Percentiles rank a stretch among this genome's conserved stretches.
phyloP scores from a whole-genome alignment of 192 early-diverging fungal genomes.

The Chytriomyces hyalinus region DNA sequence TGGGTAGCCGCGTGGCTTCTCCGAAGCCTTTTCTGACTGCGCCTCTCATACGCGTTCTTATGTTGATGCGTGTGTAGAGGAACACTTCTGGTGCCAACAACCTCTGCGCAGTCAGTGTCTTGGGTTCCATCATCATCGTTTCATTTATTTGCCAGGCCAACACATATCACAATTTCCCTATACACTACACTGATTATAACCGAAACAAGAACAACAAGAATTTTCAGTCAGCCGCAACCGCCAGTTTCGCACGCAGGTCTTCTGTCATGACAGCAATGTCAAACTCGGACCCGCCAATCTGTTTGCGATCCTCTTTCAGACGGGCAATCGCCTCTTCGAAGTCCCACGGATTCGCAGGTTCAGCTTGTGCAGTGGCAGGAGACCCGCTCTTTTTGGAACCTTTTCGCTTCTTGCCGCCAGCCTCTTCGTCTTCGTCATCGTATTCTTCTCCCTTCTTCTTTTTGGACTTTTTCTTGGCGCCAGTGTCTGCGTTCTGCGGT shows the following conservation, averaged over 20 bases:
- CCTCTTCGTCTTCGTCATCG: conserved; percentile 21
- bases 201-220: background rate
- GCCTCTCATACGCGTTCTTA: background rate
- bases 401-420: conserved; percentile 25
- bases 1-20: background rate
- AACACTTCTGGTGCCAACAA: background rate
- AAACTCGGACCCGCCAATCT: conserved; percentile 17
- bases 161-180: background rate
- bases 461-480: conserved; percentile 1
- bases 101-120: background rate
- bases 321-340: conserved; percentile 24
- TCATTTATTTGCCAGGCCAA: background rate
- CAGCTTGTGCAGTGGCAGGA: background rate
- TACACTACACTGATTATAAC: background rate
- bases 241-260: conserved; percentile 23
- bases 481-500: background rate
- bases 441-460: conserved; percentile 27
- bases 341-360: conserved; percentile 24
- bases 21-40: background rate
- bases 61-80: background rate
- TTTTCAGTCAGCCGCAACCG: conserved; percentile 9
- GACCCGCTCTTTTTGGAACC: background rate
- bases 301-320: conserved; percentile 24
- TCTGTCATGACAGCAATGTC: conserved; percentile 22
- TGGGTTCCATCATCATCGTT: background rate